Base-by-base conservation (phyloP, 495 filamentous ascomycete species). In the Tuber brumale region DNA sequence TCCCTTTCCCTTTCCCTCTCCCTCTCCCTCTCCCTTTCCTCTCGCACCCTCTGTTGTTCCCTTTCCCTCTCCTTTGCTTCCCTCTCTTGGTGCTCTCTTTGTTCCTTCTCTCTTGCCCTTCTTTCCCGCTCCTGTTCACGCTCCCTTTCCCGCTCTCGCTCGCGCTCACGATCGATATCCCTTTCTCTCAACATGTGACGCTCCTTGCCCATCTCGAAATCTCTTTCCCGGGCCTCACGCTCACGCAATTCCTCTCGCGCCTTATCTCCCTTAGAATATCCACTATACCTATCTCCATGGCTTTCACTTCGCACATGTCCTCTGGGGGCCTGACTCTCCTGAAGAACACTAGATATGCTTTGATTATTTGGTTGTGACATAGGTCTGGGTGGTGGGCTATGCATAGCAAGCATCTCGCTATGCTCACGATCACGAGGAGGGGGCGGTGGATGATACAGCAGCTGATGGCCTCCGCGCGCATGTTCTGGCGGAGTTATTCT, bases 401-500 rank as follows among this genome's bases (percentile, higher is more conserved):
- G 77, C 69, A 78, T 74, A 70, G 75, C 74, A 44, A 82, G 75
- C 57, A 75, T 61, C 18, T 79, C 73, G 21, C 69, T 72, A 8
- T 79, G 61, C 23, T 82, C 80, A 69, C 80, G 74, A 31, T 81
- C 79, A 27, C 79, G 74, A 42, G 72, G 27, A 42, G 80, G 79
- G 21, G 71, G 48, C 14, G 70, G 37, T 31, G 86, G 45, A 84
- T 84, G 18, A 84, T 84, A 74, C 76, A 81, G 71, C 83, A 77
- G 83, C 70, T 88, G 87, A 41, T 89, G 88, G 7, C 87, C 87
- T 35, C 88, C 85, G 82, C 88, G 90, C 77, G 87, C 85, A 73
- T 86, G 85, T 45, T 87, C 82, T 74, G 88, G 88, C 31, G 87
- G 88, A 2, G 88, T 89, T 16, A 84, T 83, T 76, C 80, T 76